These are phyloP conservation scores for Blastobotrys robertii DNA, from an alignment of 805 yeast genomes.

Conservation along the genomic window DNA sequence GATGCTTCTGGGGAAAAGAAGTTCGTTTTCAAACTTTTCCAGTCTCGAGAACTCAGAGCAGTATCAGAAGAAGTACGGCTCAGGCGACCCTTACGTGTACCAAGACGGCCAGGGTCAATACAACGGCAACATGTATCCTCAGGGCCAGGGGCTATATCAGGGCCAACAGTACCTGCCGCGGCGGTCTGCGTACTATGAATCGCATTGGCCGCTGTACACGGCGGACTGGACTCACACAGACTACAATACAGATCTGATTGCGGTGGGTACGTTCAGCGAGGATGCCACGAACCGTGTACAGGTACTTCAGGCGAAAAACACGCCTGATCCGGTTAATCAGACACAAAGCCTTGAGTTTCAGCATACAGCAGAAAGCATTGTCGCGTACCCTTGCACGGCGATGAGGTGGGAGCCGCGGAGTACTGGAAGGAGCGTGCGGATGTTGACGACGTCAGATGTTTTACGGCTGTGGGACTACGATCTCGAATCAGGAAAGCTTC, in stretches of 20 bases:
- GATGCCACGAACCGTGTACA: slow-evolving; percentile 56
- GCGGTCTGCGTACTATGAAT: slow-evolving; percentile 36
- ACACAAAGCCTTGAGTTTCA: slow-evolving; percentile 29
- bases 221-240: slow-evolving; percentile 42
- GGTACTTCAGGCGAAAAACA: slow-evolving; percentile 12
- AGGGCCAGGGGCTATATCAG: not conserved
- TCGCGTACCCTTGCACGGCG: slow-evolving; percentile 62
- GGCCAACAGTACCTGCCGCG: slow-evolving; percentile 15
- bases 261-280: slow-evolving; percentile 72
- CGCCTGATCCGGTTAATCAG: not conserved
- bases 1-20: slow-evolving; percentile 20
- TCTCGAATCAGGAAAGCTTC: slow-evolving; percentile 23
- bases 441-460: slow-evolving; percentile 67
- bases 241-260: slow-evolving; percentile 40
- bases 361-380: slow-evolving; percentile 40
- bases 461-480: slow-evolving; percentile 53
- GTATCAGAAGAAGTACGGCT: slow-evolving; percentile 9
- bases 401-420: slow-evolving; percentile 60
- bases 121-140: not conserved
- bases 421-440: slow-evolving; percentile 28
- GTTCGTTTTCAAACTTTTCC: slow-evolving; percentile 22
- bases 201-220: slow-evolving; percentile 41
- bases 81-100: slow-evolving; percentile 1
- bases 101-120: not conserved
- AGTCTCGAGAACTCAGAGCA: slow-evolving; percentile 8